Percentiles rank a stretch among this genome's conserved stretches.
Conservation (phyloP, 805 yeast genomes). For the Komagataella mondaviorum region DNA sequence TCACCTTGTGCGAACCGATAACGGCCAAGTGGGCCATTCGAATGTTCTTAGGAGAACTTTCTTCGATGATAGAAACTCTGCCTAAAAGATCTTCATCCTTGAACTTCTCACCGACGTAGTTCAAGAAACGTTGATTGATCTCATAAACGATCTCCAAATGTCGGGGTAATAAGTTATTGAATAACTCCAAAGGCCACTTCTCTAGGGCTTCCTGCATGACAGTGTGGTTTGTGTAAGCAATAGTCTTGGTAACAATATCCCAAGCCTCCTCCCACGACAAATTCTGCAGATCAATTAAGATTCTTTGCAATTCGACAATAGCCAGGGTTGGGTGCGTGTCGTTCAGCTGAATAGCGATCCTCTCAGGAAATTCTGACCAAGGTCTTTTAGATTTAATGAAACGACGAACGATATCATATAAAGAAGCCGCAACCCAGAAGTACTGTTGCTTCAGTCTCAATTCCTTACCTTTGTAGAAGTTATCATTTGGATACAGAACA, state of each 20-base stretch:
- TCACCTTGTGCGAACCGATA: slow-evolving; percentile 84
- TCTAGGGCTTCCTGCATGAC: slow-evolving; percentile 92
- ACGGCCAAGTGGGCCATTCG: slow-evolving; percentile 90
- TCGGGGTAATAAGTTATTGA: slow-evolving; percentile 74
- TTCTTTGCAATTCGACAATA: slow-evolving; percentile 77
- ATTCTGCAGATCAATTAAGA: slow-evolving; percentile 73
- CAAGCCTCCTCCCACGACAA: slow-evolving; percentile 78
- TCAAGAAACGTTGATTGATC: slow-evolving; percentile 67
- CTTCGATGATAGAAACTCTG: slow-evolving; percentile 79
- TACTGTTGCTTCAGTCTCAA: slow-evolving; percentile 89
- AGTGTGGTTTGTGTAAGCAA: slow-evolving; percentile 91
- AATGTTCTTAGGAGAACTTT: slow-evolving; percentile 64
- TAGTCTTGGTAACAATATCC: slow-evolving; percentile 66
- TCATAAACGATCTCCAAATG: slow-evolving; percentile 85
- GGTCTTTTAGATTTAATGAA: slow-evolving; percentile 66
- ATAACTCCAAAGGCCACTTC: slow-evolving; percentile 84
- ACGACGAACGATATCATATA: slow-evolving; percentile 82
- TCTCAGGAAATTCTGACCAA: slow-evolving; percentile 76
- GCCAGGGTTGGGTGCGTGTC: slow-evolving; percentile 95
- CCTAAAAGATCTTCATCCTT: slow-evolving; percentile 49
- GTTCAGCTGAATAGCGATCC: slow-evolving; percentile 83
- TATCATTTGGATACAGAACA: slow-evolving; percentile 88
- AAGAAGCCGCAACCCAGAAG: slow-evolving; percentile 93
- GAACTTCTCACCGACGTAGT: slow-evolving; percentile 60
- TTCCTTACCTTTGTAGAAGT: slow-evolving; percentile 84